phyloP scores from a whole-genome alignment of 306 rosid genomes.

The Datisca glomerata region DNA sequence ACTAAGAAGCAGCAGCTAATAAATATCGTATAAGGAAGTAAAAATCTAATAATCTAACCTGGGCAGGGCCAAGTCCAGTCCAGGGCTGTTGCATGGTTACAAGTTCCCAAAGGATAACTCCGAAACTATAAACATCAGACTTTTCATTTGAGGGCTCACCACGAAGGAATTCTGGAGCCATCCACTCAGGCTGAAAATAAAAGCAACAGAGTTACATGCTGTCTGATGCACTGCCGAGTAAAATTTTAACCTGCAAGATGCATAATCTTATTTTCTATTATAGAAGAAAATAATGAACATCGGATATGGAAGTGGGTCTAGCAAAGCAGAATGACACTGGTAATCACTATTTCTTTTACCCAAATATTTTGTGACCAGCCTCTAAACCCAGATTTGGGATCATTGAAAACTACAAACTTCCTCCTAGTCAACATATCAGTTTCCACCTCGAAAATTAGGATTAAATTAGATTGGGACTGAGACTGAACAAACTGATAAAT shows the following conservation, averaged over 20 bases:
- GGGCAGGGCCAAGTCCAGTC: constrained; percentile 83
- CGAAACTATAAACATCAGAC: constrained; percentile 92
- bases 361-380: no score
- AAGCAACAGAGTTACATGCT: constrained; percentile 33
- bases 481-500: no score
- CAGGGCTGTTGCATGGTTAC: constrained; percentile 91
- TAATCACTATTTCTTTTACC: no score
- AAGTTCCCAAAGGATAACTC: constrained; percentile 94
- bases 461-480: no score
- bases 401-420: no score
- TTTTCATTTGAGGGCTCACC: constrained; percentile 96
- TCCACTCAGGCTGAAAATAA: constrained; percentile 96
- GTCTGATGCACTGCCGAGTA: constrained; percentile 25
- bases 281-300: constrained; percentile 10
- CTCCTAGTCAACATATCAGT: no score
- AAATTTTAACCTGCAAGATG: constrained; percentile 29
- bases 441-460: no score
- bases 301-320: no score
- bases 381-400: no score
- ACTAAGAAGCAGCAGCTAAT: no score
- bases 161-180: constrained; percentile 99
- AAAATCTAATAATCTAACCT: constrained; percentile 34
- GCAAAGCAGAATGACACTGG: no score
- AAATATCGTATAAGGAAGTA: no score
- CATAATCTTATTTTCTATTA: constrained; percentile 22